Base-by-base conservation (phyloP, 23 red algal species). In the Gracilaria domingensis region DNA sequence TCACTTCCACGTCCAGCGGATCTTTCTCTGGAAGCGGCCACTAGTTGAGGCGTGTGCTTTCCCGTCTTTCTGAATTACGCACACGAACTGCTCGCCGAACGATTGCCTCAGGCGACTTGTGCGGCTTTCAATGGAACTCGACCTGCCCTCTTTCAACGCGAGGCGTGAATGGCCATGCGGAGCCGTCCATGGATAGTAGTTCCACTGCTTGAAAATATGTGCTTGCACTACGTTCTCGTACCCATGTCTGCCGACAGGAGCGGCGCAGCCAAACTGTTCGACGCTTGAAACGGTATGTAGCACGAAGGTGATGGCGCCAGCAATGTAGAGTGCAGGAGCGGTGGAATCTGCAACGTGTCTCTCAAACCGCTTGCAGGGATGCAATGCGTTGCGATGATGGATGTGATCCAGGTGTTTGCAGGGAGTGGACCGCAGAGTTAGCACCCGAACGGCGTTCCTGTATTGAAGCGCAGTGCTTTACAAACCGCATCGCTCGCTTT, bases 211-310 rank as follows among this genome's bases (percentile, higher is more conserved):
- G 81, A n/a, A 85, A 11, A 47, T 69, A 9, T 85, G 59, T 20
- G 81, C 81, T 23, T 85, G 81, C 40, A n/a, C n/a, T n/a, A 85
- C 81, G 65, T 85, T 85, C 17, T 85, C 81, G 16, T 71, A 60
- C 3, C 59, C 81, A 48, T n/a, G n/a, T 60, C 81, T 44, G 81
- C 81, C 20, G 81, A 85, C 62, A 85, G n/a, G 50, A 50, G 81
- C 81, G 2, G 81, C 81, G 2, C n/a, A 85, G 81, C 59, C n/a
- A n/a, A 85, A 32, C 12, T 65, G 81, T 23, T 85, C 81, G 12
- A 85, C 81, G 59, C 59, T 66, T 45, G 81, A 85, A 32, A 85
- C 59, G 17, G 81, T 85, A n/a, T 5, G 81, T 51, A 6, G 56
- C 45, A 11, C n/a, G 81, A 38, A 17, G 61, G 53, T 14, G 59